phyloP scores from a whole-genome alignment of 768 basidiomycete genomes.

The Mrakia blollopis region DNA sequence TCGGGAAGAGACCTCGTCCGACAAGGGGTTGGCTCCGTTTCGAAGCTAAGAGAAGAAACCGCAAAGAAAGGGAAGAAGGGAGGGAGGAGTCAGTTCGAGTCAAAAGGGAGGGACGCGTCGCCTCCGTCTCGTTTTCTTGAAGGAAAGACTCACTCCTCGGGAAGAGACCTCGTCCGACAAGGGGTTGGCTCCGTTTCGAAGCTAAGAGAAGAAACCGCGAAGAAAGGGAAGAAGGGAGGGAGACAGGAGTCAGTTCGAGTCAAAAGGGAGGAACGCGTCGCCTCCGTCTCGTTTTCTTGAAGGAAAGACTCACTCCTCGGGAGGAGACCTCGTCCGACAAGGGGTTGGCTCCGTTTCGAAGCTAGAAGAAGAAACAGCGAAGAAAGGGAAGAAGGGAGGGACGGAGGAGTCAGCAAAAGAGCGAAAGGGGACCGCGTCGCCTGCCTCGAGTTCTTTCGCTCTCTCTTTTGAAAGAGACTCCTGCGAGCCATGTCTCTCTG shows the following conservation, averaged over 20 bases:
- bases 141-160: too few relatives aligned
- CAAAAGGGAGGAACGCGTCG: neutral
- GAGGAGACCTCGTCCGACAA: neutral
- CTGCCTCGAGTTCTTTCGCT: too few relatives aligned
- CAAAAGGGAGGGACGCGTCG: neutral
- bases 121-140: too few relatives aligned
- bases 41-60: neutral
- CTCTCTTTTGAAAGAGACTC: neutral
- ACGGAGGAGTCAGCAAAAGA: too few relatives aligned
- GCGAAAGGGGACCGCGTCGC: too few relatives aligned
- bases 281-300: too few relatives aligned
- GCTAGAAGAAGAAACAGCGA: neutral
- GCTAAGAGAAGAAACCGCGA: neutral
- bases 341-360: constrained; percentile 12
- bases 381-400: neutral
- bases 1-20: neutral
- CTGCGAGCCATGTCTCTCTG: neutral
- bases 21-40: constrained; percentile 2
- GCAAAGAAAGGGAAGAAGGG: neutral
- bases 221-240: neutral
- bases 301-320: too few relatives aligned
- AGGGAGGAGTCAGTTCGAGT: neutral
- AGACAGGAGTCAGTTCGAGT: neutral
- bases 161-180: neutral
- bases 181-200: neutral